These are phyloP conservation scores for Ilyonectria robusta DNA, from an alignment of 2,329 filamentous ascomycete genomes.

Conservation along the genomic window DNA sequence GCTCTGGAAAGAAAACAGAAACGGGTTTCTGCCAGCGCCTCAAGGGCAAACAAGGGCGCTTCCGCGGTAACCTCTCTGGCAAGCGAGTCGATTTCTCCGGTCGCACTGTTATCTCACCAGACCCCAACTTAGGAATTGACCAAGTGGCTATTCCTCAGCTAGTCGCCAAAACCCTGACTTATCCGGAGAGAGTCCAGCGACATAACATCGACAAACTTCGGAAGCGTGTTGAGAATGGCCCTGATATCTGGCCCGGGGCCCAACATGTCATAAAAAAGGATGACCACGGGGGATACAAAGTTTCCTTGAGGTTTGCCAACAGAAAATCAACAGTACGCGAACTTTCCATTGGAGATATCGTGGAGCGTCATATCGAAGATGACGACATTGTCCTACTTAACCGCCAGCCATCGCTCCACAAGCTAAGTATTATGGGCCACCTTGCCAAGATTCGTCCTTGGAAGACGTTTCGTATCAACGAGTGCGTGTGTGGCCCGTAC, in stretches of 20 bases:
- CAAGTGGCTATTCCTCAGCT: conserved; percentile 92
- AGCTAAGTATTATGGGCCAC: conserved; percentile 98
- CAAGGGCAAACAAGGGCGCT: conserved; percentile 97
- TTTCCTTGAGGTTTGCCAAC: conserved; percentile 82
- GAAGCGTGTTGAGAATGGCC: conserved; percentile 81
- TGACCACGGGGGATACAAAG: conserved; percentile 73
- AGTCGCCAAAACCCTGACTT: conserved; percentile 95
- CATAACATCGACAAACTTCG: conserved; percentile 89
- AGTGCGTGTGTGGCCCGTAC: conserved; percentile 98
- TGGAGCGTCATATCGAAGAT: conserved; percentile 95
- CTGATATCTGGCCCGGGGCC: conserved; percentile 87
- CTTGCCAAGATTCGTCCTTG: conserved; percentile 93
- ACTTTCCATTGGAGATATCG: conserved; percentile 86
- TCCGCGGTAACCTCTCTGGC: conserved; percentile 95
- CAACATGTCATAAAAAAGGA: conserved; percentile 84
- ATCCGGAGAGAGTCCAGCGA: conserved; percentile 88
- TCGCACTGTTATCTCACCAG: conserved; percentile 96
- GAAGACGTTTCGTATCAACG: conserved; percentile 96
- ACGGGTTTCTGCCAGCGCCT: conserved; percentile 94
- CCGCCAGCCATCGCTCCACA: conserved; percentile 96
- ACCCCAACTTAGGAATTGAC: conserved; percentile 93
- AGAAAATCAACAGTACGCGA: conserved; percentile 80
- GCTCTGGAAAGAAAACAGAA: conserved; percentile 84
- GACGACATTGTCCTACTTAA: conserved; percentile 98
- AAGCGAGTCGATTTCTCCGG: conserved; percentile 99